Base-by-base conservation (phyloP, 345 rosid species). In the Erucastrum elatum region DNA sequence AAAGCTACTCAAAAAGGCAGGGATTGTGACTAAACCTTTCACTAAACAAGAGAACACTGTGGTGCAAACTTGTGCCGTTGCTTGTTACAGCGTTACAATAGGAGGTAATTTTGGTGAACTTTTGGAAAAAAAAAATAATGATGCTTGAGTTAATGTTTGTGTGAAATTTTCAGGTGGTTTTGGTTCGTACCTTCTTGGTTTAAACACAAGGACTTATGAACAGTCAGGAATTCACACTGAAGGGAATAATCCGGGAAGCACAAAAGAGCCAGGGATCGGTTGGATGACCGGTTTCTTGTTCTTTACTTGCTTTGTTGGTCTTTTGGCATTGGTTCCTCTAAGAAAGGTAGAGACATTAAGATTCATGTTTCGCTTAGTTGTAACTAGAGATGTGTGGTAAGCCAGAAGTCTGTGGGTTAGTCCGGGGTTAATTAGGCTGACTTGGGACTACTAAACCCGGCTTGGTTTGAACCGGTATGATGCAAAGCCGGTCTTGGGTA, bases 241-340 rank as follows among this genome's bases (percentile, higher is more conserved):
- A 6, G 94, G 97, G 55, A 94, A 92, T 70, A 80, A 4, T 75
- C 91, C 94, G 5, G 82, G 73, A 30, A 87, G 93, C 77, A 85
- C 82, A 5, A 94, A 88, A 82, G 98, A 94, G 71, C 98, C 97
- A 5, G 91, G 87, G 69, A 65, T 94, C 61, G 91, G 89, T 76
- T 93, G 98, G 98, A 93, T 91, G 97, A 90, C 86, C 53, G 88
- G 74, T 82, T 93, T 91, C 81, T 93, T 91, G 77, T 93, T 91
- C 81, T 87, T 86, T 2, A 88, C 84, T 71, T 76, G 90, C 68
- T 93, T 93, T 81, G 98, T 91, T 71, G 94, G 98, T 60, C 85
- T 93, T 61, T 81, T 93, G 70, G 96, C 97, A 8, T 77, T 93
- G 59, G 97, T 93, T 79, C 98, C 98, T 80, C 89, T 93, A 5